Evolutionary conservation across 2,329 filamentous ascomycete species (phyloP).

Genomic region (Ascomycota sp.): DNA sequence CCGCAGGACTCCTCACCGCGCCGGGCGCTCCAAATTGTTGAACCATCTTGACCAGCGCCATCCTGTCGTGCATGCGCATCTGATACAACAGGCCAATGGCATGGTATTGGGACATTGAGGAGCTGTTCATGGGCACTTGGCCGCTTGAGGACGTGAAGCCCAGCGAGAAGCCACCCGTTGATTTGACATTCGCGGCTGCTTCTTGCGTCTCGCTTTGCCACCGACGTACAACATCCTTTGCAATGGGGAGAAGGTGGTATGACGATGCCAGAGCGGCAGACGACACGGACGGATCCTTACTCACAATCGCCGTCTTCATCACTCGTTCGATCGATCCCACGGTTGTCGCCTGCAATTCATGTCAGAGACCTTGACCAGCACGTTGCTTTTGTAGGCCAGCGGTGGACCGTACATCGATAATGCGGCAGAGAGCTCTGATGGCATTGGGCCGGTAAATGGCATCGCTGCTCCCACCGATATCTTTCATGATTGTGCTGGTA

Average conservation of each 20-base stretch:
- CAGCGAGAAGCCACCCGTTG: slow-evolving; percentile 69
- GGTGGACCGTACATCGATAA: slow-evolving; percentile 56
- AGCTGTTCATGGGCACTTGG: slow-evolving; percentile 65
- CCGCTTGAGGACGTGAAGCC: slow-evolving; percentile 68
- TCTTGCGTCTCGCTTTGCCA: slow-evolving; percentile 99
- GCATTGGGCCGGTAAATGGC: slow-evolving; percentile 87
- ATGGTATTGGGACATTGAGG: slow-evolving; percentile 96
- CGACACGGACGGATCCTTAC: slow-evolving; percentile 93
- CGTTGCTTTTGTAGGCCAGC: background rate
- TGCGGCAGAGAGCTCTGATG: slow-evolving; percentile 81
- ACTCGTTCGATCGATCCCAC: slow-evolving; percentile 95
- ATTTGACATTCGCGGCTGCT: slow-evolving; percentile 75
- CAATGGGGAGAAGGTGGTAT: slow-evolving; percentile 91
- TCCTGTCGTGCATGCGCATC: slow-evolving; percentile 90
- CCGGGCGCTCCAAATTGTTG: slow-evolving; percentile 88
- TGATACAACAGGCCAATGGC: slow-evolving; percentile 93
- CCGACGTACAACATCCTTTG: slow-evolving; percentile 79
- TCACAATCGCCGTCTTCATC: slow-evolving; percentile 97
- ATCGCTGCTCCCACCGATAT: slow-evolving; percentile 85
- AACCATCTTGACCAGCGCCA: slow-evolving; percentile 99
- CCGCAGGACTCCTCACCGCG: slow-evolving; percentile 83
- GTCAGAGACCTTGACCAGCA: slow-evolving; percentile 6
- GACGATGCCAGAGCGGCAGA: slow-evolving; percentile 90
- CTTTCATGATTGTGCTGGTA: slow-evolving; percentile 98
- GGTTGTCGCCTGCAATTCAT: slow-evolving; percentile 48